These are phyloP conservation scores for Lactifluus pinguis DNA, from an alignment of 768 basidiomycete genomes.

Conservation along the genomic window DNA sequence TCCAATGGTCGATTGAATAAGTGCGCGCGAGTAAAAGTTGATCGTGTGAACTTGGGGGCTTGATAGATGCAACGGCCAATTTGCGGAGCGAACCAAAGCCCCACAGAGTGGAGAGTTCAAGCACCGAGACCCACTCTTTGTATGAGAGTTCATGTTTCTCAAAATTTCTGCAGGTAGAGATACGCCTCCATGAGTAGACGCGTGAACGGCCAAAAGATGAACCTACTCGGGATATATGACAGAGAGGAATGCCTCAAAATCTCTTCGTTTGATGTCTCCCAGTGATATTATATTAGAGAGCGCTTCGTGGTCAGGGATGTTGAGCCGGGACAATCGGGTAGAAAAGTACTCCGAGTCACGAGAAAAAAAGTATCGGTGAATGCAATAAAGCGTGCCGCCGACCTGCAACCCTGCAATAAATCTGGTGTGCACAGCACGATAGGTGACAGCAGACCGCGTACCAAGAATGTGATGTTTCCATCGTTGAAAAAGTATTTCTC, in stretches of 20 bases:
- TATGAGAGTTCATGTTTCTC: constrained; percentile 5
- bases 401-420: background rate
- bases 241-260: constrained; percentile 11
- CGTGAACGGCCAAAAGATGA: background rate
- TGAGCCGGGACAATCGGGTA: background rate
- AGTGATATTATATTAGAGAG: background rate
- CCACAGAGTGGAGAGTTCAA: constrained; percentile 25
- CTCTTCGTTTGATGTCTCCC: constrained; percentile 1
- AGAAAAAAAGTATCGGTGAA: constrained; percentile 13
- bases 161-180: background rate
- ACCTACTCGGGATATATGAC: constrained; percentile 11
- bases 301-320: constrained; percentile 1
- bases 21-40: constrained; percentile 4
- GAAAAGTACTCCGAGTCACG: constrained; percentile 13
- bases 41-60: constrained; percentile 4
- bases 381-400: constrained; percentile 3
- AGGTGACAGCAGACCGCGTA: background rate
- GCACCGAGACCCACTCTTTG: constrained; percentile 24
- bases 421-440: background rate
- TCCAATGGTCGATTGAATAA: constrained; percentile 2
- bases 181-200: background rate
- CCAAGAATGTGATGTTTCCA: constrained; percentile 15
- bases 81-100: constrained; percentile 24
- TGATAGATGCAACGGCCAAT: background rate
- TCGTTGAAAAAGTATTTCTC: constrained; percentile 11